Evolutionary conservation across 1,284 basidiomycete species (phyloP).

Genomic region (Trichosporon coremiiforme): DNA sequence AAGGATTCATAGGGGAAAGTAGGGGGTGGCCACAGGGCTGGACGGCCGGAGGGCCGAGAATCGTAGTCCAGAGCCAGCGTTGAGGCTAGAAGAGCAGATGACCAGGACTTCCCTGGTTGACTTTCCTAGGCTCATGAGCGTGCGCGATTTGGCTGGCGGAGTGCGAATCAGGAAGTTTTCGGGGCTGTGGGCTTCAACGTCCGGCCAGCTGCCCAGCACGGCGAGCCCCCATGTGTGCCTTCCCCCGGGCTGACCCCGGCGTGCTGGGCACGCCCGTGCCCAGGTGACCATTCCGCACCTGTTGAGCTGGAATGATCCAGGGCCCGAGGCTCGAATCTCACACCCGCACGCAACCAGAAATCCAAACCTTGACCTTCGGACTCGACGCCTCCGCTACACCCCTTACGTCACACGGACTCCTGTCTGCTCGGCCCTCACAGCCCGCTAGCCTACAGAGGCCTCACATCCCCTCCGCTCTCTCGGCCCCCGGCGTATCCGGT

Average conservation of each 20-base stretch:
- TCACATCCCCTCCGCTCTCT: neutral
- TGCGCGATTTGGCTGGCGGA: neutral
- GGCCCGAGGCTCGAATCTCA: neutral
- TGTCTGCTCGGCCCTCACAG: neutral
- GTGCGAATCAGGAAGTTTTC: conserved; percentile 13
- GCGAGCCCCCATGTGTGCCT: neutral
- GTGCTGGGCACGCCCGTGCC: neutral
- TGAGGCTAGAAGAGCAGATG: neutral
- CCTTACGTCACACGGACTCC: conserved; percentile 8
- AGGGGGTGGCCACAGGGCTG: neutral
- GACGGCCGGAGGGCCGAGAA: neutral
- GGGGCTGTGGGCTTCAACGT: neutral
- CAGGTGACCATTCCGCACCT: neutral
- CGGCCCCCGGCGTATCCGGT: too few relatives aligned
- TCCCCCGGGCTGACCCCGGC: neutral
- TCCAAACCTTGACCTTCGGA: neutral
- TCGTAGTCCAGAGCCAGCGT: neutral
- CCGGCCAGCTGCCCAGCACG: neutral
- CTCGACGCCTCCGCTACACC: neutral
- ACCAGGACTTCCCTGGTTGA: neutral
- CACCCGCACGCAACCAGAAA: neutral
- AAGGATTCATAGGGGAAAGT: neutral
- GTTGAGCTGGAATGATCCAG: neutral
- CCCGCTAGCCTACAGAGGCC: neutral
- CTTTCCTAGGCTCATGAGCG: conserved; percentile 12